Conservation (phyloP, 345 rosid genomes). For the Chamaenerion angustifolium region DNA sequence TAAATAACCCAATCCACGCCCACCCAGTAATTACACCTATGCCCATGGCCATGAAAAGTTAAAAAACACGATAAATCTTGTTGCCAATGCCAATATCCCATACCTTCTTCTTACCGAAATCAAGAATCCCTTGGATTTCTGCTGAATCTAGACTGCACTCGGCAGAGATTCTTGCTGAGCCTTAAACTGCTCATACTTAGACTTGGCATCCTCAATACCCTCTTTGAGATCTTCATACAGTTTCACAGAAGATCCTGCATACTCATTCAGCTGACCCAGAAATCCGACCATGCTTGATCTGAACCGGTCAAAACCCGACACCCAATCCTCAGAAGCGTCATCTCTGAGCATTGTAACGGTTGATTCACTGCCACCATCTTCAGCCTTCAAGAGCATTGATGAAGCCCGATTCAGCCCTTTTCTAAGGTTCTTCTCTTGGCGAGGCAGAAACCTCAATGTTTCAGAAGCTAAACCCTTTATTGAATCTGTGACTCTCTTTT, state of each 20-base stretch:
- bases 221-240: constrained; percentile 35
- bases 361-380: constrained; percentile 20
- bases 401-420: constrained; percentile 19
- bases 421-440: constrained; percentile 56
- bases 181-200: constrained; percentile 16
- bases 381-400: constrained; percentile 18
- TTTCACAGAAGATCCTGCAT: constrained; percentile 37
- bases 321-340: constrained; percentile 39
- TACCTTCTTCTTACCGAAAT: no score
- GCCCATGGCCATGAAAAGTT: no score
- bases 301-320: constrained; percentile 43
- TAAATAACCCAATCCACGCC: no score
- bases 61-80: no score
- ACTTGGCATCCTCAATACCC: constrained; percentile 37
- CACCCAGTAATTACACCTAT: no score
- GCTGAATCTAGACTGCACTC: no score
- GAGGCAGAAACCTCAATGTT: constrained; percentile 47
- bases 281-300: constrained; percentile 38
- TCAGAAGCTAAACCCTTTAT: constrained; percentile 52
- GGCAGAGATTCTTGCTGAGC: constrained; percentile 8
- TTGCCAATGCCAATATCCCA: no score
- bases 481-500: constrained; percentile 47
- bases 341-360: constrained; percentile 26
- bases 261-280: constrained; percentile 37
- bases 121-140: no score